Conservation (phyloP, 371 early-diverging fungal species). For the Mortierella sp. region DNA sequence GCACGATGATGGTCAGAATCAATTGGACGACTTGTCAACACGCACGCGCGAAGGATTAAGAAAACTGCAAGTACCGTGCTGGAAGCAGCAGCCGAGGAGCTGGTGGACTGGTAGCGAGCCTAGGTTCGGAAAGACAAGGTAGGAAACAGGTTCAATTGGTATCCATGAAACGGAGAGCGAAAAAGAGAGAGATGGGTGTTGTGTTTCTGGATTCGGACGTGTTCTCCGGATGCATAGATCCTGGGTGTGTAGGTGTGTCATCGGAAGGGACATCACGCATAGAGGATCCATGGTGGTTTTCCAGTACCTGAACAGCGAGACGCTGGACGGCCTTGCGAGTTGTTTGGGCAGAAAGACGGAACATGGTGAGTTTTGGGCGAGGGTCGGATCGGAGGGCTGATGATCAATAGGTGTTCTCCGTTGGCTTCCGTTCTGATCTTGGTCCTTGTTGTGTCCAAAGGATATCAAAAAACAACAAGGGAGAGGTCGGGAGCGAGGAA, state of each 20-base stretch:
- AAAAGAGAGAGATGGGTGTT: too few species aligned
- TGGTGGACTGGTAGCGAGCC: slow-evolving; percentile 39
- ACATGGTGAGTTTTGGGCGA: slow-evolving; percentile 22
- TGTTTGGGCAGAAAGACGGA: slow-evolving; percentile 52
- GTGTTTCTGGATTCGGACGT: too few species aligned
- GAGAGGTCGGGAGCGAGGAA: not conserved
- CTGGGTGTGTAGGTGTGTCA: too few species aligned
- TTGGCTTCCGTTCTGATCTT: not conserved
- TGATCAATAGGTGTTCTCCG: not conserved
- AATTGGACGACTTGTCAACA: not conserved
- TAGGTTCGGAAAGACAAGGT: not conserved
- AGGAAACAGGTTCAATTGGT: too few species aligned
- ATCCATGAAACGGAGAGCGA: too few species aligned
- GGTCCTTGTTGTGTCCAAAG: too few species aligned
- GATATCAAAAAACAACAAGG: too few species aligned
- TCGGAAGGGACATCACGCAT: too few species aligned
- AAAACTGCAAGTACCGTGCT: slow-evolving; percentile 44
- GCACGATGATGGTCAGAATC: not conserved
- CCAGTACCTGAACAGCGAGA: slow-evolving; percentile 56
- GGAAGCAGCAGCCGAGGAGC: slow-evolving; percentile 24
- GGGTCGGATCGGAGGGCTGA: not conserved
- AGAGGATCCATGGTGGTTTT: too few species aligned
- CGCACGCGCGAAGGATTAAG: too few species aligned
- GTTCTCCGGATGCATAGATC: too few species aligned
- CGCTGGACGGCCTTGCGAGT: slow-evolving; percentile 55